These are phyloP conservation scores for Penicillium fuscoglaucum DNA, from an alignment of 2,329 filamentous ascomycete genomes.

Conservation along the genomic window DNA sequence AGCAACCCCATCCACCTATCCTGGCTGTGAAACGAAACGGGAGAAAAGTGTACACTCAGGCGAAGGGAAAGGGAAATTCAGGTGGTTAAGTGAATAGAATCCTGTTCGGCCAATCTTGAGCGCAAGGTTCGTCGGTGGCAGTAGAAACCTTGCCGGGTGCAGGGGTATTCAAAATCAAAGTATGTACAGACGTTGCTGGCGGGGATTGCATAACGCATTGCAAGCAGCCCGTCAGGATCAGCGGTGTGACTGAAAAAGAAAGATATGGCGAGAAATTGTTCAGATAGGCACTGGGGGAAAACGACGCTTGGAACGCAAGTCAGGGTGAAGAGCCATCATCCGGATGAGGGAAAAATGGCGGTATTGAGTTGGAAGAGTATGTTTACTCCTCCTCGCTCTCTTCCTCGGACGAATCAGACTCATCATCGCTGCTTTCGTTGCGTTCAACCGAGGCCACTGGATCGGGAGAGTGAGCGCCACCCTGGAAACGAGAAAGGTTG, in stretches of 20 bases:
- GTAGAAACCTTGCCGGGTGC: conserved; percentile 9
- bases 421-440: conserved; percentile 48
- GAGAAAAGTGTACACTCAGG: conserved; percentile 10
- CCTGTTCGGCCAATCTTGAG: conserved; percentile 12
- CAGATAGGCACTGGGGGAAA: conserved; percentile 5
- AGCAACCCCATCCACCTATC: conserved; percentile 5
- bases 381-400: conserved; percentile 53
- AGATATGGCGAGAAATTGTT: conserved; percentile 1
- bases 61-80: conserved; percentile 14
- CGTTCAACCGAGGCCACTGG: conserved; percentile 46
- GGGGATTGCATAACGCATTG: not conserved
- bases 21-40: conserved; percentile 1
- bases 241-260: conserved; percentile 4
- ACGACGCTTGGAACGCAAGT: conserved; percentile 28
- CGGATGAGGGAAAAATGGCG: not conserved
- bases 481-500: conserved; percentile 49
- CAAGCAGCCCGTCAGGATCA: not conserved
- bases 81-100: conserved; percentile 14
- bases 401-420: conserved; percentile 48
- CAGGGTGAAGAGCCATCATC: conserved; percentile 15
- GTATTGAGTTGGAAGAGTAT: conserved; percentile 1
- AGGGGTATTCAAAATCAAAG: conserved; percentile 16
- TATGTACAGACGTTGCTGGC: conserved; percentile 21
- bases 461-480: conserved; percentile 44
- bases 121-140: conserved; percentile 12